Percentiles rank a stretch among this genome's conserved stretches.
phyloP scores from a whole-genome alignment of 202 grass and related monocot genomes.

The Bolboschoenoplectus hybrid region DNA sequence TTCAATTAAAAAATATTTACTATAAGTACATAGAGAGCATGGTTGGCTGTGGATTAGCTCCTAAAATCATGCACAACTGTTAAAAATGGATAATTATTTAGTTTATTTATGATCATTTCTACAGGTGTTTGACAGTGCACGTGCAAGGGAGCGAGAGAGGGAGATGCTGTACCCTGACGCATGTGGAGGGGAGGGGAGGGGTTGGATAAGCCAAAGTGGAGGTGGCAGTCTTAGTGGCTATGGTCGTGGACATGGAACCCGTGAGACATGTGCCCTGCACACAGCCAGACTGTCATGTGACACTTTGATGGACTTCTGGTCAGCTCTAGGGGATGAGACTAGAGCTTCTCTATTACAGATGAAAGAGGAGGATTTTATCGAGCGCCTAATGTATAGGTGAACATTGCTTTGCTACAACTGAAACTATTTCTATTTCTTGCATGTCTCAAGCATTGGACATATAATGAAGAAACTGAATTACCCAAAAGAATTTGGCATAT shows the following conservation, averaged over 20 bases:
- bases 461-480: not conserved
- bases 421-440: slow-evolving; percentile 1
- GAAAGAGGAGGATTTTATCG: slow-evolving; percentile 99
- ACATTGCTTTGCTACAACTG: not conserved
- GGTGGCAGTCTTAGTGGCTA: slow-evolving; percentile 66
- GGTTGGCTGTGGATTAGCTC: not conserved
- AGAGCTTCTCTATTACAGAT: slow-evolving; percentile 82
- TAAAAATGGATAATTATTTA: not conserved
- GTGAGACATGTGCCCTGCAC: slow-evolving; percentile 93
- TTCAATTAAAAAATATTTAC: not conserved
- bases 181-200: slow-evolving; percentile 87
- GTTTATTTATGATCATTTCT: slow-evolving; percentile 30
- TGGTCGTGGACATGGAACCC: slow-evolving; percentile 72
- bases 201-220: slow-evolving; percentile 94
- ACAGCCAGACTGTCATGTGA: slow-evolving; percentile 87
- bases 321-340: slow-evolving; percentile 81
- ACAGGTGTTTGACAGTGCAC: slow-evolving; percentile 96
- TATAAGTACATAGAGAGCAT: not conserved
- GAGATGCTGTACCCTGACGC: slow-evolving; percentile 98
- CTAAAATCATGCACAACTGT: not conserved
- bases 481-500: not conserved
- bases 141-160: slow-evolving; percentile 81
- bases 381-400: slow-evolving; percentile 92
- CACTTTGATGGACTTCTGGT: slow-evolving; percentile 97
- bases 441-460: not conserved